Evolutionary conservation across 768 basidiomycete species (phyloP), one percentile per base, ranked within the genome.

Genomic region (Rhodotorula babjevae): DNA sequence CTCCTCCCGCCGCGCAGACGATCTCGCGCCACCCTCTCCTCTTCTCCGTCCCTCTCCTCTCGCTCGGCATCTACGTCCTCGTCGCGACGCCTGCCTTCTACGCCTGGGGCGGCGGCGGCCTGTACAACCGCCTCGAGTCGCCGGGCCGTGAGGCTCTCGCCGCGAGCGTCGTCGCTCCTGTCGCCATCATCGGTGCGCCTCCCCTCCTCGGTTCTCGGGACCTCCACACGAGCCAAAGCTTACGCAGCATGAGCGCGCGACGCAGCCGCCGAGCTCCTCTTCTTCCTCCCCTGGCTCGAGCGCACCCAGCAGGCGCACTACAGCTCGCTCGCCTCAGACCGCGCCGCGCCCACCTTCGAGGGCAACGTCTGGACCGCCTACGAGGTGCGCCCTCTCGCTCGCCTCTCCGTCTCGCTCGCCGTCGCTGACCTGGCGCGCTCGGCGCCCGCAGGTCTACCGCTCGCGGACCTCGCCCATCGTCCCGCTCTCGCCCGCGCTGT

Each of bases 381-480:
- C 55, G 29, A 29, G 29, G 55, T 56, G 29, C 55, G 55, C 18
- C 53, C n/a, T 3, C 31, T 11, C 55, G 16, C 55, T 33, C 55
- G 4, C 18, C 18, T 27, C 55, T 31, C 29, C 53, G 14, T 29
- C 29, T 16, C 29, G 10, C 50, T 31, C 29, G 16, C 55, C 10
- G 14, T 18, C 55, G 1, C 55, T 31, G n/a, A 56, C n/a, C 16
- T 29, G 16, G 3, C 2, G 44, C 44, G 44, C 14, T 14, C 14
- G 9, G 42, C 18, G 44, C 14, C 27, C 55, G 79, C 83, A 86
- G 78, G 78, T 78, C 12, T 88, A 89, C 77, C 83, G 88, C 49
- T 76, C 81, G n/a, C 78, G 81, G 61, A 89, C 88, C 4, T 87
- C 87, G 4, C 85, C 89, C 71, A 78, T 89, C 56, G 79, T 89